phyloP scores from a whole-genome alignment of 768 basidiomycete species.

The Rhodotorula paludigena region DNA sequence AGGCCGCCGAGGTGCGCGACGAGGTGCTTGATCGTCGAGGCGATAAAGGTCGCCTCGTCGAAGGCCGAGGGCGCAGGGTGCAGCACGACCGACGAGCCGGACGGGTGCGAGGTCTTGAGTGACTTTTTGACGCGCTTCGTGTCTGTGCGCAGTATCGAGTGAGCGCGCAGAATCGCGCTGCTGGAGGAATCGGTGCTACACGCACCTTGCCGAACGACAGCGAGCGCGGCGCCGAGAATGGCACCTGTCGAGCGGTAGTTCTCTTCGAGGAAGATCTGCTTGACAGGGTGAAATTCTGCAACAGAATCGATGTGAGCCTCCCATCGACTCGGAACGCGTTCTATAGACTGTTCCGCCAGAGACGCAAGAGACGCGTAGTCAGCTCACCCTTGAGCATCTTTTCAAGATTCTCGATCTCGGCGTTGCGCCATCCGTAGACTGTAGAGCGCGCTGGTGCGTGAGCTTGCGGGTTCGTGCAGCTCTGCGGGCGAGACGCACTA shows the following conservation, averaged over 20 bases:
- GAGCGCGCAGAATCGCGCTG: background rate
- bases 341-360: too few relatives aligned
- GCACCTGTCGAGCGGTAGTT: slow-evolving; percentile 80
- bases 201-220: slow-evolving; percentile 75
- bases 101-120: slow-evolving; percentile 63
- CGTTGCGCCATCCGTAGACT: slow-evolving; percentile 82
- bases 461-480: background rate
- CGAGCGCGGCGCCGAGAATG: slow-evolving; percentile 66
- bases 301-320: too few relatives aligned
- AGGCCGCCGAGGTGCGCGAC: slow-evolving; percentile 69
- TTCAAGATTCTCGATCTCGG: slow-evolving; percentile 61
- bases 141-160: slow-evolving; percentile 52
- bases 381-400: slow-evolving; percentile 62
- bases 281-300: slow-evolving; percentile 61
- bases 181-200: background rate
- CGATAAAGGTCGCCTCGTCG: slow-evolving; percentile 67
- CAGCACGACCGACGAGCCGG: slow-evolving; percentile 60
- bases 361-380: background rate
- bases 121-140: slow-evolving; percentile 68
- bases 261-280: slow-evolving; percentile 71
- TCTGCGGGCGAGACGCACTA: slow-evolving; percentile 50
- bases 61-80: slow-evolving; percentile 56
- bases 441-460: background rate
- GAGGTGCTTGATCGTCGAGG: slow-evolving; percentile 68
- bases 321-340: too few relatives aligned